phyloP scores from a whole-genome alignment of 139 green algal genomes.

The Tetraselmis striata region DNA sequence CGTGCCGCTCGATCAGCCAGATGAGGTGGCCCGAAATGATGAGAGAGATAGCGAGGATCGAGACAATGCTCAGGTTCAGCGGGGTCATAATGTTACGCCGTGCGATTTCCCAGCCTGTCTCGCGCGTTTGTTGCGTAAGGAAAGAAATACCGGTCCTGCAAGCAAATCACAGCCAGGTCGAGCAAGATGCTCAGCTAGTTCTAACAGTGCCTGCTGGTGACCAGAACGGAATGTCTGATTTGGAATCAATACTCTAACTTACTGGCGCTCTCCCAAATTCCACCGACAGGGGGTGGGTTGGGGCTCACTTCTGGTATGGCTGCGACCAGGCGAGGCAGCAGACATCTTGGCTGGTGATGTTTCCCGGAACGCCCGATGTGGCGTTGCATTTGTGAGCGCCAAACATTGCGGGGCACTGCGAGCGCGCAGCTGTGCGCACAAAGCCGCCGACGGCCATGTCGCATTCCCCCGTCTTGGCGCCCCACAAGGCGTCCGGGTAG shows the following conservation, averaged over 20 bases:
- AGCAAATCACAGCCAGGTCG: too few relatives aligned
- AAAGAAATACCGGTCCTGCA: not conserved
- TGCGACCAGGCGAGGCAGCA: not conserved
- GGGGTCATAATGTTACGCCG: not conserved
- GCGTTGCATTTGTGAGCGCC: not conserved
- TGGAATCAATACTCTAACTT: too few relatives aligned
- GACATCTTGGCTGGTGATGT: not conserved
- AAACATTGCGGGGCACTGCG: not conserved
- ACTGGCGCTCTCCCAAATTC: too few relatives aligned
- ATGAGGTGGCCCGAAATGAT: not conserved
- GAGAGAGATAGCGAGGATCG: not conserved
- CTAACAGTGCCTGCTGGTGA: too few relatives aligned
- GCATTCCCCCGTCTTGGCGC: not conserved
- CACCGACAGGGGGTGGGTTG: too few relatives aligned
- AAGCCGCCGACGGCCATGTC: not conserved
- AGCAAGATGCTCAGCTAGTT: too few relatives aligned
- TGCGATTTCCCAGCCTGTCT: not conserved
- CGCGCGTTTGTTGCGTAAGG: not conserved
- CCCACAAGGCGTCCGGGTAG: not conserved
- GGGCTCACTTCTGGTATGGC: not conserved
- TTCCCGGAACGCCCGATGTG: not conserved
- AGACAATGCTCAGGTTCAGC: not conserved
- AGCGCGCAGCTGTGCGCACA: not conserved
- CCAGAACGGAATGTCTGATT: too few relatives aligned
- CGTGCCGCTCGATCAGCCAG: not conserved